Conservation (phyloP, 768 basidiomycete species). For the Auriscalpium orientale region DNA sequence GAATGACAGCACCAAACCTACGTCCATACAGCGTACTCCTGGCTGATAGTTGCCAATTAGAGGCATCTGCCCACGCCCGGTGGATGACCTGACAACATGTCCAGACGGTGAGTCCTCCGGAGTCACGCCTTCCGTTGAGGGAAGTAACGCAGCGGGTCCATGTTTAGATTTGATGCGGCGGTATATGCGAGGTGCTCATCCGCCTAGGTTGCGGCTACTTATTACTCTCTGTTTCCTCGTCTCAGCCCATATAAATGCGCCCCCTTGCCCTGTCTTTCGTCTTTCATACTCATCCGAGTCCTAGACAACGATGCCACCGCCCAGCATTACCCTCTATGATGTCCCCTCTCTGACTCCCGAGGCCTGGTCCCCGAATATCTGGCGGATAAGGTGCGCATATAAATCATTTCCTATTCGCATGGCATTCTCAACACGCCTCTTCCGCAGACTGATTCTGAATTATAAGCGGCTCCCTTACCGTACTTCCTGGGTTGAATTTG, state of each 20-base stretch:
- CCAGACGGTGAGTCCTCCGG: too few relatives aligned
- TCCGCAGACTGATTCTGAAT: slow-evolving; percentile 60
- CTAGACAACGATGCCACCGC: slow-evolving; percentile 30
- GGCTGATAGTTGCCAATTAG: too few relatives aligned
- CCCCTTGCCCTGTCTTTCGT: not conserved
- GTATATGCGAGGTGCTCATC: too few relatives aligned
- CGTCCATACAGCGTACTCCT: too few relatives aligned
- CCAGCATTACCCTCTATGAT: slow-evolving; percentile 61
- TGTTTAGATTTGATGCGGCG: too few relatives aligned
- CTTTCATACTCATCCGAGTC: too few relatives aligned
- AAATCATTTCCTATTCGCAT: not conserved
- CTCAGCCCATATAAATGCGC: not conserved
- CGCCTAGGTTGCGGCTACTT: too few relatives aligned
- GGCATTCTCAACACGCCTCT: not conserved
- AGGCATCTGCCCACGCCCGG: too few relatives aligned
- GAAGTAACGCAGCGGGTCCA: not conserved
- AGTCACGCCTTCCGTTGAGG: too few relatives aligned
- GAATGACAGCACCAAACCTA: too few relatives aligned
- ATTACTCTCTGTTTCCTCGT: too few relatives aligned
- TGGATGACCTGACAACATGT: too few relatives aligned
- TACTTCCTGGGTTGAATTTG: slow-evolving; percentile 64
- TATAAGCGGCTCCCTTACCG: slow-evolving; percentile 65
- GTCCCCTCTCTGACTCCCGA: slow-evolving; percentile 51
- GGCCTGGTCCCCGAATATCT: slow-evolving; percentile 72
- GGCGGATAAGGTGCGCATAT: slow-evolving; percentile 52